These are phyloP conservation scores for Vitis hybrid DNA, from an alignment of 177 flowering plant genomes.

Conservation along the genomic window DNA sequence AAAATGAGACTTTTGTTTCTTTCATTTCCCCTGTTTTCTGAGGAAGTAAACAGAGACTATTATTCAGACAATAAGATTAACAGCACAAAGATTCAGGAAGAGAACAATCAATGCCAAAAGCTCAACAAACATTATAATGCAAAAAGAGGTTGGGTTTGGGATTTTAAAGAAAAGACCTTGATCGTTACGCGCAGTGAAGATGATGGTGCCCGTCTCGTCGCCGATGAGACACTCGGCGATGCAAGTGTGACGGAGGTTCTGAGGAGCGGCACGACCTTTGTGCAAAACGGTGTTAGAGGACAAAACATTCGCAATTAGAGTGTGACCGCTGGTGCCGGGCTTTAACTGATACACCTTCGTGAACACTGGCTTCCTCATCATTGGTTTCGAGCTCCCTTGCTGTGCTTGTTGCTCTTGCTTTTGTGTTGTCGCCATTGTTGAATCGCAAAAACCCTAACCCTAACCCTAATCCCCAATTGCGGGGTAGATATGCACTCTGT, in stretches of 20 bases:
- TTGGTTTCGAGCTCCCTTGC: conserved; percentile 13
- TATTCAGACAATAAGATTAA: too few relatives aligned
- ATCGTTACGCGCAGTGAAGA: conserved; percentile 36
- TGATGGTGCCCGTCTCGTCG: conserved; percentile 28
- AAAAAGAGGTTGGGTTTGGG: background rate
- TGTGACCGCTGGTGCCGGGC: conserved; percentile 34
- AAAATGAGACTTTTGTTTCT: too few relatives aligned
- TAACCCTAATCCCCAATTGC: too few relatives aligned
- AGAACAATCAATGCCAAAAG: too few relatives aligned
- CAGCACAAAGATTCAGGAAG: too few relatives aligned
- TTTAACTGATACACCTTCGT: conserved; percentile 30
- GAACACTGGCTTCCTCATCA: conserved; percentile 29
- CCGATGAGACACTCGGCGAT: conserved; percentile 32
- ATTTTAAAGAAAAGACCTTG: conserved; percentile 15
- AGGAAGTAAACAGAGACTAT: too few relatives aligned
- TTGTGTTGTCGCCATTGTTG: conserved; percentile 12
- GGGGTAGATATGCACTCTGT: too few relatives aligned
- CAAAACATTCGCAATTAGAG: conserved; percentile 21
- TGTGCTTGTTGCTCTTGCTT: conserved; percentile 2
- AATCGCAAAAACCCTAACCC: background rate
- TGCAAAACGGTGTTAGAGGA: conserved; percentile 17
- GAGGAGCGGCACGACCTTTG: conserved; percentile 19
- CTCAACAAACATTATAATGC: too few relatives aligned
- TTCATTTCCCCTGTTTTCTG: too few relatives aligned
- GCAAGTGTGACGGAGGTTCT: conserved; percentile 22